Percentiles rank a stretch among this genome's conserved stretches.
These are phyloP conservation scores for Lichtheimia hyalospora DNA, from an alignment of 371 early-diverging fungal genomes.

Conservation along the genomic window DNA sequence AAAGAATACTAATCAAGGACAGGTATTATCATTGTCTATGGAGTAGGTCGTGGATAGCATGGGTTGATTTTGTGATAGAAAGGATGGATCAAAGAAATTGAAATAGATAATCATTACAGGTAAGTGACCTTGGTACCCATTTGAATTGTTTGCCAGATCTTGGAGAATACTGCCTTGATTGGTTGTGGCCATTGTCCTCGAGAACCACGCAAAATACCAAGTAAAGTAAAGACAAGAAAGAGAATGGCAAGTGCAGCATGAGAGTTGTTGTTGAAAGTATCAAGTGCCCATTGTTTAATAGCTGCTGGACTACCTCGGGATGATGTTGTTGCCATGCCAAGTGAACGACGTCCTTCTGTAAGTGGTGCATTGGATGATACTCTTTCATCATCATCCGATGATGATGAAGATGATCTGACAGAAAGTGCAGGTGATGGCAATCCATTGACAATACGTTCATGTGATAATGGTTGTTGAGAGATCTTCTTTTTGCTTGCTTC, in stretches of 20 bases:
- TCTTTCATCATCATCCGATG: not conserved
- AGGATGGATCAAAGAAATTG: too few species aligned
- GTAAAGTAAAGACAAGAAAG: slow-evolving; percentile 27
- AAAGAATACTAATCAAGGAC: too few species aligned
- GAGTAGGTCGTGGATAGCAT: too few species aligned
- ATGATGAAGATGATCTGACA: not conserved
- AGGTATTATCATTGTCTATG: too few species aligned
- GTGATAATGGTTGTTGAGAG: not conserved
- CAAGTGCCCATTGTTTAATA: slow-evolving; percentile 28
- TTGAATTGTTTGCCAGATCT: slow-evolving; percentile 41
- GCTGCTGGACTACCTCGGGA: slow-evolving; percentile 7
- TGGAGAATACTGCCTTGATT: slow-evolving; percentile 20
- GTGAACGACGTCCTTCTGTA: not conserved
- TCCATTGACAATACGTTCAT: not conserved
- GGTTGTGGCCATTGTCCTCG: slow-evolving; percentile 24
- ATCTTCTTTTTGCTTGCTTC: not conserved
- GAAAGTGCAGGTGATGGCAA: slow-evolving; percentile 2
- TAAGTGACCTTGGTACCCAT: slow-evolving; percentile 53
- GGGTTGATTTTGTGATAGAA: too few species aligned
- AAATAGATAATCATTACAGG: slow-evolving; percentile 19
- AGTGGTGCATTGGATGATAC: slow-evolving; percentile 6
- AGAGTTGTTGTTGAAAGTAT: slow-evolving; percentile 17
- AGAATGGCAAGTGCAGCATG: slow-evolving; percentile 23
- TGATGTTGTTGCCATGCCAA: not conserved
- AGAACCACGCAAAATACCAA: slow-evolving; percentile 28